phyloP scores from a whole-genome alignment of 139 green algal genomes.

The Diplosphaera chodatii region DNA sequence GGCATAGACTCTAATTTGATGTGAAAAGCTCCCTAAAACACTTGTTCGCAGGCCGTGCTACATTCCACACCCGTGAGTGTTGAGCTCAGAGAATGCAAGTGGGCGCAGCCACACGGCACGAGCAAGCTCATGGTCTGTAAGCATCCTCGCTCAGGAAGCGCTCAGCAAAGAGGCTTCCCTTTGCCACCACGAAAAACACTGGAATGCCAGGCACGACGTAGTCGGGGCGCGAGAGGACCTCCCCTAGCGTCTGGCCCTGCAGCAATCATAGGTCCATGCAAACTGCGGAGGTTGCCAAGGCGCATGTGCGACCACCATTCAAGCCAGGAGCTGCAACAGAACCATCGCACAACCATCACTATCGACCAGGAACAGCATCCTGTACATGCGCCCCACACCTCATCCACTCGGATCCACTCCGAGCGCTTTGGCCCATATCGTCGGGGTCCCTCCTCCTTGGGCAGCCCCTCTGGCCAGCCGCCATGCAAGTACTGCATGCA shows the following conservation, averaged over 20 bases:
- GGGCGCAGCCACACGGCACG: too few species aligned
- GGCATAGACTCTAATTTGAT: too few species aligned
- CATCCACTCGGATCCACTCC: constrained; percentile 28
- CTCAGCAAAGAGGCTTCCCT: constrained; percentile 47
- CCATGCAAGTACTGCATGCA: constrained; percentile 48
- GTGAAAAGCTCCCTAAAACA: too few species aligned
- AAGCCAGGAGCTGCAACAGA: too few species aligned
- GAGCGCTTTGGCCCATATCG: constrained; percentile 54
- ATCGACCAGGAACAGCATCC: too few species aligned
- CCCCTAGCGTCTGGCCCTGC: constrained; percentile 21
- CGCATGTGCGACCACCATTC: too few species aligned
- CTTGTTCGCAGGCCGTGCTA: too few species aligned
- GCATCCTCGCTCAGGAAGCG: constrained; percentile 51
- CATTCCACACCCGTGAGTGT: too few species aligned
- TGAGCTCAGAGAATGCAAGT: too few species aligned
- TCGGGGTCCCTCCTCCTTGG: constrained; percentile 36
- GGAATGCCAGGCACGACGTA: constrained; percentile 71
- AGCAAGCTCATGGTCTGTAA: background rate
- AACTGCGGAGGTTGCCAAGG: background rate
- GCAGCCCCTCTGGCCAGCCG: constrained; percentile 47
- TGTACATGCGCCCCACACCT: constrained; percentile 5
- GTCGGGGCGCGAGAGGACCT: constrained; percentile 44
- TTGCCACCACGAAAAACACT: constrained; percentile 76
- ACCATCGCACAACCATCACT: too few species aligned
- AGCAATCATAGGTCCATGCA: background rate